A percentile compares a stretch with the other conserved stretches of the same genome.
These are phyloP conservation scores for Aspergillus hortae DNA, from an alignment of 2,329 filamentous ascomycete genomes.

Conservation along the genomic window DNA sequence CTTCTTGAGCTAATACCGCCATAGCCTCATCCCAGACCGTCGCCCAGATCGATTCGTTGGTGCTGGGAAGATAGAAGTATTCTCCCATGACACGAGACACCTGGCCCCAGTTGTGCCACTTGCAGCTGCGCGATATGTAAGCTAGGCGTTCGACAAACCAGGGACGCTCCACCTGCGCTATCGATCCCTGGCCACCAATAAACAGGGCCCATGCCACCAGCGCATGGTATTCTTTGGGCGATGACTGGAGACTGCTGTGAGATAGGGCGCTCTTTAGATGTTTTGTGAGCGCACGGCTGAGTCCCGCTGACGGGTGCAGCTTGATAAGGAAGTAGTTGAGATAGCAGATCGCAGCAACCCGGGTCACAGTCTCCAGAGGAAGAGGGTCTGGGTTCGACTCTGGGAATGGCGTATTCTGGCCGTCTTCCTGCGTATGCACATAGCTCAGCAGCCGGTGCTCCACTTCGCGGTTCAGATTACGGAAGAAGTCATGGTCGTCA, in stretches of 20 bases:
- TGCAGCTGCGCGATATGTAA: conserved; percentile 21
- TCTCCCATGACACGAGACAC: conserved; percentile 22
- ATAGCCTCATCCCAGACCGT: conserved; percentile 30
- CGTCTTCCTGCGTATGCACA: conserved; percentile 20
- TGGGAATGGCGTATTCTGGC: not conserved
- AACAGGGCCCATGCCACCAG: conserved; percentile 33
- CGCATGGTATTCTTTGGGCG: conserved; percentile 18
- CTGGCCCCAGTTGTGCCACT: conserved; percentile 29
- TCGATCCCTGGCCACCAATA: conserved; percentile 29
- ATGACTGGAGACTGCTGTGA: conserved; percentile 5
- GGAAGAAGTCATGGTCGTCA: conserved; percentile 31
- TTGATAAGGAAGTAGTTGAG: conserved; percentile 32
- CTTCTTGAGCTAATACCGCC: conserved; percentile 2
- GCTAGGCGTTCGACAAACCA: conserved; percentile 31
- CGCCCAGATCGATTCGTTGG: conserved; percentile 24
- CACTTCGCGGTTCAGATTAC: conserved; percentile 30
- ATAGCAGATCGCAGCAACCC: conserved; percentile 30
- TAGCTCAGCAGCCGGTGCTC: conserved; percentile 40
- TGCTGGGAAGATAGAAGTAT: conserved; percentile 25
- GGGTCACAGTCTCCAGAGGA: conserved; percentile 28
- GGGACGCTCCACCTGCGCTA: conserved; percentile 22
- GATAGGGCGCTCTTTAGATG: conserved; percentile 24
- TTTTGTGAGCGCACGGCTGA: conserved; percentile 32
- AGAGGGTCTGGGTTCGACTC: conserved; percentile 13
- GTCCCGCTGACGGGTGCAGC: conserved; percentile 29